phyloP scores from a whole-genome alignment of 805 yeast species.

The Wickerhamiella spandovensis region DNA sequence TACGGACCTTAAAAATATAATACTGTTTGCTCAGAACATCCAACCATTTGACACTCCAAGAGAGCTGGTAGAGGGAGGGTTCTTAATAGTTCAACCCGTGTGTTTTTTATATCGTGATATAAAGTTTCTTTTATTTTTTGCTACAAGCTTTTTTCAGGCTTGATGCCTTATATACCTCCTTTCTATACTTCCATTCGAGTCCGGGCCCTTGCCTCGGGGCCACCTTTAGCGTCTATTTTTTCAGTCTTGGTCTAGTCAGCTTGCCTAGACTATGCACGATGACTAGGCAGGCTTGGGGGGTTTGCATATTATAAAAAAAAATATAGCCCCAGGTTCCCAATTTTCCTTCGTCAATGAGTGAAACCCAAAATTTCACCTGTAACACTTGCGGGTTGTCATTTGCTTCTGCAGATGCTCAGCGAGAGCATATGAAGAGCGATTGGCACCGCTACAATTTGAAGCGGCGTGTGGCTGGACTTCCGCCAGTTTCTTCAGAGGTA shows the following conservation, averaged over 20 bases:
- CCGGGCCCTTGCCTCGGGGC: too few relatives aligned
- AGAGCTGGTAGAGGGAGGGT: not conserved
- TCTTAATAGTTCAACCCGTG: not conserved
- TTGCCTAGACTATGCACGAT: not conserved
- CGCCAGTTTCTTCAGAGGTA: slow-evolving; percentile 54
- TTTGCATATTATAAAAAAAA: not conserved
- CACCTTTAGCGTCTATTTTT: too few relatives aligned
- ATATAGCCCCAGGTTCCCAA: not conserved
- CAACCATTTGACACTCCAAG: not conserved
- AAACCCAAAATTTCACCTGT: slow-evolving; percentile 44
- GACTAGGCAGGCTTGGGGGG: not conserved
- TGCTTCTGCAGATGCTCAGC: slow-evolving; percentile 68
- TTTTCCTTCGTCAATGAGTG: slow-evolving; percentile 2
- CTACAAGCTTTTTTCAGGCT: not conserved
- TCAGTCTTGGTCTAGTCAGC: too few relatives aligned
- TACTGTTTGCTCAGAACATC: not conserved
- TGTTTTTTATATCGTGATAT: not conserved
- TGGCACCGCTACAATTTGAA: slow-evolving; percentile 97
- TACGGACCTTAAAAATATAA: not conserved
- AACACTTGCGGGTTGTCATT: slow-evolving; percentile 79
- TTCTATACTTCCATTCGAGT: too few relatives aligned
- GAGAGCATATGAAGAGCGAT: slow-evolving; percentile 91
- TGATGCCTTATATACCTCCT: too few relatives aligned
- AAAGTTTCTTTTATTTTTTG: not conserved
- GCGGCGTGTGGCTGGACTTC: slow-evolving; percentile 75